Percentiles rank a stretch among this genome's conserved stretches.
Evolutionary conservation across 2,329 filamentous ascomycete species (phyloP).

Genomic region (Neofusicoccum ribis): DNA sequence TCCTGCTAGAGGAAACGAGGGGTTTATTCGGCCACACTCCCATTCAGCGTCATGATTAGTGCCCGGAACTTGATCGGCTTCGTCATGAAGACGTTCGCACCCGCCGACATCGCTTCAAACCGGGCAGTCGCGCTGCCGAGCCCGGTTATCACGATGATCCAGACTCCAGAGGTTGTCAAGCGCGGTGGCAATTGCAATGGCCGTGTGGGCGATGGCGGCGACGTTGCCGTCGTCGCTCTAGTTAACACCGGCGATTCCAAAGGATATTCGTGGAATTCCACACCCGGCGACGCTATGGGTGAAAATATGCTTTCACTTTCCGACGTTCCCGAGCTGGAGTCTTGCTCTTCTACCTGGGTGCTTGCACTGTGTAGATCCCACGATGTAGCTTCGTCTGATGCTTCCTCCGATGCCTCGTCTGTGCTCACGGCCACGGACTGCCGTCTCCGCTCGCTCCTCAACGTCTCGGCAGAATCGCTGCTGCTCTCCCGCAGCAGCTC

Average conservation of each 20-base stretch:
- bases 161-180: constrained; percentile 19
- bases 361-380: too few relatives aligned
- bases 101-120: constrained; percentile 53
- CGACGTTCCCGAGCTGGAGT: too few relatives aligned
- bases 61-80: constrained; percentile 47
- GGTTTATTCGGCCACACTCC: not conserved
- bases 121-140: constrained; percentile 52
- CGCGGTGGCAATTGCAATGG: not conserved
- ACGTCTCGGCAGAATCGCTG: not conserved
- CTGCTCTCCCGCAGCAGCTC: not conserved
- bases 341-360: too few relatives aligned
- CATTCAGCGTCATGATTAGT: constrained; percentile 19
- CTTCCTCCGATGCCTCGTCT: not conserved
- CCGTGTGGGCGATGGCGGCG: constrained; percentile 27
- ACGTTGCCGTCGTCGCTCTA: not conserved
- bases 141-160: constrained; percentile 55
- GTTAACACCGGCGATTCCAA: not conserved
- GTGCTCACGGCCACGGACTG: not conserved
- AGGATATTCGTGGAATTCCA: not conserved
- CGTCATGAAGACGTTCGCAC: constrained; percentile 58
- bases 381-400: not conserved
- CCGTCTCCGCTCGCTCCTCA: not conserved
- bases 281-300: too few relatives aligned
- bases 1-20: too few relatives aligned
- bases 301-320: too few relatives aligned